phyloP scores from a whole-genome alignment of 805 yeast genomes.

The Hanseniaspora clermontiae region DNA sequence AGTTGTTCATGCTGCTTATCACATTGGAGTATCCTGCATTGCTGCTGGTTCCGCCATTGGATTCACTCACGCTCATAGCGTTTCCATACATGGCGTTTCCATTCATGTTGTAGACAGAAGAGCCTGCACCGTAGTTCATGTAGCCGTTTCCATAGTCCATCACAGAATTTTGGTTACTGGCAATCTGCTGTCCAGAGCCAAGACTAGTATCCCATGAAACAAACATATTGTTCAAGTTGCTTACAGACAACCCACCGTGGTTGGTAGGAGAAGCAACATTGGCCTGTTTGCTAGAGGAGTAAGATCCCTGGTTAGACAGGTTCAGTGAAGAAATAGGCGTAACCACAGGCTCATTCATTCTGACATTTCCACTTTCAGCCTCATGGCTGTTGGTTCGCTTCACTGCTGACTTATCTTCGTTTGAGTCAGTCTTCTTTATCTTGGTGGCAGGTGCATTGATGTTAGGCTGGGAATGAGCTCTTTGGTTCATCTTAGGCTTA shows the following conservation, averaged over 20 bases:
- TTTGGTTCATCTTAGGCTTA: slow-evolving; percentile 11
- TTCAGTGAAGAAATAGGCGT: neutral
- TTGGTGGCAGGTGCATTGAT: neutral
- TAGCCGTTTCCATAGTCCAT: slow-evolving; percentile 1
- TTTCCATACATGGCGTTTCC: neutral
- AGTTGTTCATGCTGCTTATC: slow-evolving; percentile 4
- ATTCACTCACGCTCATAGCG: neutral
- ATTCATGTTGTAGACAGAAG: neutral
- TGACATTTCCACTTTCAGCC: neutral
- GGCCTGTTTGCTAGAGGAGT: neutral
- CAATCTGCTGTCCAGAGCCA: neutral
- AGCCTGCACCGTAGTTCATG: neutral
- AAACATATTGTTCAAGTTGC: slow-evolving; percentile 6
- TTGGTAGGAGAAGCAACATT: neutral
- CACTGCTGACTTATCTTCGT: neutral
- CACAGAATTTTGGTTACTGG: neutral
- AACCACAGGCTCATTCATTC: neutral
- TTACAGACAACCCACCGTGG: neutral
- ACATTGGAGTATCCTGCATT: slow-evolving; percentile 1
- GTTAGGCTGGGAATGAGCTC: slow-evolving; percentile 8
- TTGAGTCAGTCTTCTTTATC: neutral
- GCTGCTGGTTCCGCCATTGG: neutral
- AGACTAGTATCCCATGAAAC: slow-evolving; percentile 10
- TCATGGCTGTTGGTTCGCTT: neutral
- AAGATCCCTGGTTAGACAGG: neutral